Base-by-base conservation (phyloP, 805 yeast genomes). In the Lipomyces kockii region DNA sequence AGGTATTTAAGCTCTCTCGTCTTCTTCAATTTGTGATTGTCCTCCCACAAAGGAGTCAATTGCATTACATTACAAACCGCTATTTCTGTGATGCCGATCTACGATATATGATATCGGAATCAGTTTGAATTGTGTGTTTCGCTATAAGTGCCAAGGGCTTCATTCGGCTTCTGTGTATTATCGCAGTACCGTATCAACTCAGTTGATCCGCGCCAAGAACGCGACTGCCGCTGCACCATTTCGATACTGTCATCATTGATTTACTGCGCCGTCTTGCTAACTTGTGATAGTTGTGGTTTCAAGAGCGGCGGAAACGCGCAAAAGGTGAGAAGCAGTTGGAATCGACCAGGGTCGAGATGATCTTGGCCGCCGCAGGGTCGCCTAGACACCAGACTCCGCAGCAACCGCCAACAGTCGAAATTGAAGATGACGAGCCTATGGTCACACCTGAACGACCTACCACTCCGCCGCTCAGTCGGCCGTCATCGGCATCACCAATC, bases 291-390 rank as follows among this genome's bases (percentile, higher is more conserved):
- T 37, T 65, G 29, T 69, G 72, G 72, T 69, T 61, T 43, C 58
- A 39, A 11, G 66, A 67, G 12, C 70, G 72, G 20, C 67, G 71
- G 37, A 59, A 61, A 20, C 64, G 58, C 34, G 49, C 57, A 43
- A 68, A 63, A 39, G 70, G 61, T 46, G 66, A 66, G 58, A 61
- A 58, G 58, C 53, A 22, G 34, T 46, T 37, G 20, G 65, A 66
- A 54, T 32, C 67, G 51, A 59, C 58, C 11, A 25, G 58, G 20
- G 67, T 68, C 49, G 67, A 66, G 64, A 58, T 66, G 71, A 60
- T 68, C 39, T 58, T 60, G 53, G 67, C 65, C 17, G 57, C 54
- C 22, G 71, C 67, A 4, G 61, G 63, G 34, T 51, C 66, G 9
- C n/a, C 61, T 6, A 17, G 46, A 20, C 49, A 7, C 22, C 57